Evolutionary conservation across 345 rosid genomes (phyloP), one percentile per base, ranked within the genome.

Genomic region (Salix exigua): DNA sequence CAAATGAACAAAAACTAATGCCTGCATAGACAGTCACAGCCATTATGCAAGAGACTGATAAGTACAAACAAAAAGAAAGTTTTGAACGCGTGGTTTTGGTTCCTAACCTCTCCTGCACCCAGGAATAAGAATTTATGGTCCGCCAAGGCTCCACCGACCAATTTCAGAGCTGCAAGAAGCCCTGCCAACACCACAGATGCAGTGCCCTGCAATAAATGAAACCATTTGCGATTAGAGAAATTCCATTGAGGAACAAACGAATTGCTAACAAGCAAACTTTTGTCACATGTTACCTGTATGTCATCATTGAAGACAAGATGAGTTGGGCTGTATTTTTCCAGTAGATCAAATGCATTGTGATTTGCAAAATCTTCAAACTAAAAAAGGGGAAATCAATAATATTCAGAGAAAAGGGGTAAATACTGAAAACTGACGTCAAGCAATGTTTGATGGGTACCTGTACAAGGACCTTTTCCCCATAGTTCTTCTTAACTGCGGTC

Each of bases 301-400:
- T 96, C 98, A 82, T 96, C 99, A 16, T 96, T 96, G 91, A 93
- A 93, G 81, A 96, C 97, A 8, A 96, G 97, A 83, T 96, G 98
- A 25, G 85, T 86, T 38, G 92, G 70, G 46, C 92, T 85, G 77
- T 93, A 93, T 75, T 87, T 93, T 5, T 89, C 83, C 70, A 96
- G 96, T 74, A 96, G 82, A 65, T 90, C 89, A 69, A 93, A 95
- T 13, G 98, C 99, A 42, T 95, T 91, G 88, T 95, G 99, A 81
- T 95, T 95, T 72, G 99, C 99, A 79, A 95, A 95, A 84, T 95
- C 99, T 87, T 95, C 99, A 83, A 95, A 95, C 99, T 93, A 89
- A 70, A 80, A 82, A 88, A 67, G 50, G 73, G 51, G 67, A 2
- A 26, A 16, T 42, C 25, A 62, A 62, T 6, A 17, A 31, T 28